A percentile compares a stretch with the other conserved stretches of the same genome.
Evolutionary conservation across 495 filamentous ascomycete species (phyloP).

Genomic region (Pyrenula massariospora): DNA sequence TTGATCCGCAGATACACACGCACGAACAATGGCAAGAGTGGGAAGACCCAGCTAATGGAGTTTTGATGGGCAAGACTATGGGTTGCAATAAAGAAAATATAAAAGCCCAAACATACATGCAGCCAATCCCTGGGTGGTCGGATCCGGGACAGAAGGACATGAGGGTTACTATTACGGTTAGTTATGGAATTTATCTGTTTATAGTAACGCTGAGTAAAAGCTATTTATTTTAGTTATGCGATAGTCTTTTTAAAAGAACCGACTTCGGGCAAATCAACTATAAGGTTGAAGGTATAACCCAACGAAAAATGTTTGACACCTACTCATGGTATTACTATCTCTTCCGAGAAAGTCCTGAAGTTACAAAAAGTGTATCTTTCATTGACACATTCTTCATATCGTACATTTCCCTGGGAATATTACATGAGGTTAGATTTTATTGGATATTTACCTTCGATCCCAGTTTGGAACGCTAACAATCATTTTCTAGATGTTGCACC

Average conservation of each 20-base stretch:
- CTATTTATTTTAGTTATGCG: background rate
- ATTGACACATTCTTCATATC: background rate
- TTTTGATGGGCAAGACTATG: background rate
- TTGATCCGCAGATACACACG: background rate
- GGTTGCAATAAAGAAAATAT: background rate
- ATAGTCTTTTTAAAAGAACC: background rate
- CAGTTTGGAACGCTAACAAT: background rate
- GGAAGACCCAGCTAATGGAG: background rate
- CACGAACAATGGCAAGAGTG: background rate
- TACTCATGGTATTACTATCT: background rate
- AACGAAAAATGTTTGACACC: background rate
- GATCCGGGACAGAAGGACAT: background rate
- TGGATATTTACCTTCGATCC: background rate
- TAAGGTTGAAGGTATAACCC: background rate
- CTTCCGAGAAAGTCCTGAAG: background rate
- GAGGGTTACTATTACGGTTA: background rate
- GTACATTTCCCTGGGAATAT: background rate
- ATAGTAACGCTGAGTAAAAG: background rate
- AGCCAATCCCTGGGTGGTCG: background rate
- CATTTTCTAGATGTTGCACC: background rate
- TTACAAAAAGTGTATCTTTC: background rate
- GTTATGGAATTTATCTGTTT: background rate
- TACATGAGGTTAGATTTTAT: background rate
- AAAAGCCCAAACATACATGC: background rate
- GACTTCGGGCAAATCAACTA: background rate